Evolutionary conservation across 2,329 filamentous ascomycete species (phyloP).

Genomic region (Aureobasidium sp.): DNA sequence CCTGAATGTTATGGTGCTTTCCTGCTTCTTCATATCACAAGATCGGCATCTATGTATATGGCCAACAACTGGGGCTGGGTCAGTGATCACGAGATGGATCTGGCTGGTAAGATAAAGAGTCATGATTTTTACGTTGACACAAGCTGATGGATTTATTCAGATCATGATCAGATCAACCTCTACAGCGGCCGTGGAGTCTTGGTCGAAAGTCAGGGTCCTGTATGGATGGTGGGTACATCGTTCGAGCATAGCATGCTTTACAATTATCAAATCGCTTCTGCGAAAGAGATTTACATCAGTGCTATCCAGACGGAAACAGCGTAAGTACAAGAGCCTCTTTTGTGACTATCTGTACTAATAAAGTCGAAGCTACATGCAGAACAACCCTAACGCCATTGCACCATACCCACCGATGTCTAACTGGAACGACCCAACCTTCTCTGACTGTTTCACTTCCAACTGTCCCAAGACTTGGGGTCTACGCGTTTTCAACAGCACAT

Average conservation of each 20-base stretch:
- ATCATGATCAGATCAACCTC: constrained; percentile 67
- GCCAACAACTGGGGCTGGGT: constrained; percentile 94
- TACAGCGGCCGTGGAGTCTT: constrained; percentile 78
- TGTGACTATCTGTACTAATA: background rate
- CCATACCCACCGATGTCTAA: constrained; percentile 52
- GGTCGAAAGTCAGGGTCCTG: constrained; percentile 48
- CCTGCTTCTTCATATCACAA: constrained; percentile 39
- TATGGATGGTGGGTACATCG: constrained; percentile 56
- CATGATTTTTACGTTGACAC: background rate
- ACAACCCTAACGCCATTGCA: constrained; percentile 63
- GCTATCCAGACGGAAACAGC: constrained; percentile 86
- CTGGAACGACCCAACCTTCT: constrained; percentile 63
- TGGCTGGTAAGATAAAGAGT: constrained; percentile 32
- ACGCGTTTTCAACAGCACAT: constrained; percentile 56
- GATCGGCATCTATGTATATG: constrained; percentile 57
- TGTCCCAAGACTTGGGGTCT: constrained; percentile 74
- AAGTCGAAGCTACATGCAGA: constrained; percentile 54
- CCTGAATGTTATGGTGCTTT: constrained; percentile 65
- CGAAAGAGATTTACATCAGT: constrained; percentile 71
- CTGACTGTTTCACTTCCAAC: constrained; percentile 39
- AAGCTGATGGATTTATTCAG: constrained; percentile 22
- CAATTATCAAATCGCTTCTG: constrained; percentile 77
- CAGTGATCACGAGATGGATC: constrained; percentile 82
- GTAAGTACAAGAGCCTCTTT: constrained; percentile 35
- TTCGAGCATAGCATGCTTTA: constrained; percentile 53